These are phyloP conservation scores for Yarrowia galli DNA, from an alignment of 1,139 yeast species.

Conservation along the genomic window DNA sequence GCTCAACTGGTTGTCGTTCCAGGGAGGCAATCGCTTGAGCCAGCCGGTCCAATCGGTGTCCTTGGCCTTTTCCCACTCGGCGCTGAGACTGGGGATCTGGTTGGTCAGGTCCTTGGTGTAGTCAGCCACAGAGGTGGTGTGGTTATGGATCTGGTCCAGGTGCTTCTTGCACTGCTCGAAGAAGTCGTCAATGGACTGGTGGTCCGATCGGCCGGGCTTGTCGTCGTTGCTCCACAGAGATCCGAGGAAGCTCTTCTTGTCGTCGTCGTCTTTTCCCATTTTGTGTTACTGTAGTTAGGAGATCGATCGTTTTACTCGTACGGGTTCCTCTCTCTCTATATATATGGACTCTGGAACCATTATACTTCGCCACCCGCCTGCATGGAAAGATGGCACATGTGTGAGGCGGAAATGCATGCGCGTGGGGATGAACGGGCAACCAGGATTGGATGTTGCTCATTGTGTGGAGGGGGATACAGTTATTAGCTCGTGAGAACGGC, in stretches of 20 bases:
- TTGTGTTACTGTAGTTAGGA: background rate
- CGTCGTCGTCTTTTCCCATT: constrained; percentile 38
- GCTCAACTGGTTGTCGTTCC: background rate
- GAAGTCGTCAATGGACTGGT: constrained; percentile 35
- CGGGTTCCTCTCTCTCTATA: background rate
- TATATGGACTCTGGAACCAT: background rate
- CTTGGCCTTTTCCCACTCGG: constrained; percentile 33
- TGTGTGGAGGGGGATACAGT: background rate
- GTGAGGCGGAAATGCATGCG: constrained; percentile 16
- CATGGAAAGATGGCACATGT: background rate
- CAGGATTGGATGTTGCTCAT: constrained; percentile 11
- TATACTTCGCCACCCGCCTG: constrained; percentile 37
- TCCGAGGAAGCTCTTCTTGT: constrained; percentile 31
- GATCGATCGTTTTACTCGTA: background rate
- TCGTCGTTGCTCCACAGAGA: constrained; percentile 33
- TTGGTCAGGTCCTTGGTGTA: constrained; percentile 22
- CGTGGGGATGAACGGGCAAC: background rate
- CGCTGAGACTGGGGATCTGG: constrained; percentile 10
- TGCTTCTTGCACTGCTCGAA: constrained; percentile 38
- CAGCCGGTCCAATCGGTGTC: constrained; percentile 30
- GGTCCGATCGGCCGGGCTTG: constrained; percentile 8
- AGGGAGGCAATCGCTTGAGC: constrained; percentile 21
- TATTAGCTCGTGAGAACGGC: constrained; percentile 6
- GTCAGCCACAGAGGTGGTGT: constrained; percentile 33
- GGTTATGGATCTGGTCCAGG: constrained; percentile 28